Evolutionary conservation across 2,329 filamentous ascomycete genomes (phyloP).

Genomic region (Tolypocladium paradoxum): DNA sequence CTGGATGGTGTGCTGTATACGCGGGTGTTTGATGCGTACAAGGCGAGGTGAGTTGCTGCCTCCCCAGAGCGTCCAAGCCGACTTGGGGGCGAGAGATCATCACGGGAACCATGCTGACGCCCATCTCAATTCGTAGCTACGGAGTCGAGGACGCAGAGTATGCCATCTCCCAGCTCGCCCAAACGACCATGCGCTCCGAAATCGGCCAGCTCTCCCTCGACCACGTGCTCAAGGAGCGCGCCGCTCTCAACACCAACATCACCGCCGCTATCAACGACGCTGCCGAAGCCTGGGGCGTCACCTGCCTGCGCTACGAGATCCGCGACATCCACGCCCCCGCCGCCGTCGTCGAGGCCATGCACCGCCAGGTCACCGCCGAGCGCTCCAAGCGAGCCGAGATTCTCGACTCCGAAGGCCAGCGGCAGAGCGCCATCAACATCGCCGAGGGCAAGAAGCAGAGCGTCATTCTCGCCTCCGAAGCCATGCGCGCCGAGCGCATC

Average conservation of each 20-base stretch:
- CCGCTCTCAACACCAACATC: slow-evolving; percentile 93
- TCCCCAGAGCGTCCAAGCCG: background rate
- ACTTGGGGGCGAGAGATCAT: no score
- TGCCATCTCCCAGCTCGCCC: slow-evolving; percentile 92
- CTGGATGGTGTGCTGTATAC: slow-evolving; percentile 94
- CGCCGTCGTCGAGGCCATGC: slow-evolving; percentile 93
- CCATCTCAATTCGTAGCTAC: slow-evolving; percentile 50
- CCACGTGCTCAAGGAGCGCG: slow-evolving; percentile 94
- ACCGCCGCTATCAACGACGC: slow-evolving; percentile 98
- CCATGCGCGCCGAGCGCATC: slow-evolving; percentile 79
- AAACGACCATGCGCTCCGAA: slow-evolving; percentile 98
- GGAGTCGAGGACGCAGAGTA: slow-evolving; percentile 98
- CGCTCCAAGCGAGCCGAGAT: slow-evolving; percentile 97
- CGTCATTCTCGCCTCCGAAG: slow-evolving; percentile 92
- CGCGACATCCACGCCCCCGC: slow-evolving; percentile 94
- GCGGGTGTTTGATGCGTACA: slow-evolving; percentile 93
- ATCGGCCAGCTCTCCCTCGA: slow-evolving; percentile 95
- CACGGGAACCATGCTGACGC: no score
- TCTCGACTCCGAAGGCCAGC: slow-evolving; percentile 89
- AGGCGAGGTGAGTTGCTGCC: slow-evolving; percentile 60
- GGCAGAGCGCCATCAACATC: slow-evolving; percentile 97
- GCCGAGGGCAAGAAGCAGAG: slow-evolving; percentile 96
- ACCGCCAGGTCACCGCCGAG: slow-evolving; percentile 94
- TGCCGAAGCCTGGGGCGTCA: slow-evolving; percentile 91
- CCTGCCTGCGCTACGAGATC: slow-evolving; percentile 94